Evolutionary conservation across 202 grass and related monocot genomes (phyloP), one percentile per base, ranked within the genome.

Genomic region (Cymbopogon flexuosus): DNA sequence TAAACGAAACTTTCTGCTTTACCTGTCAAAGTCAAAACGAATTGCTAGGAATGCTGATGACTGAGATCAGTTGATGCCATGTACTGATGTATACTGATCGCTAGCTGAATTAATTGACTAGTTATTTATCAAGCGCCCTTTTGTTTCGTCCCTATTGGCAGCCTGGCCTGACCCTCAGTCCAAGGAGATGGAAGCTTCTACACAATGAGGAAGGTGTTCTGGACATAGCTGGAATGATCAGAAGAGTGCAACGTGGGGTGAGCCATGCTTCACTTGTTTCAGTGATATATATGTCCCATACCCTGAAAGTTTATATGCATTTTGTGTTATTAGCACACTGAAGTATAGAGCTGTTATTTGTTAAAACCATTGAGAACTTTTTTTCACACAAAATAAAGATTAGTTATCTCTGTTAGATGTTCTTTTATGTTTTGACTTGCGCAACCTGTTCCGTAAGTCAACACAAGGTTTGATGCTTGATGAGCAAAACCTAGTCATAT

Each of bases 211-310:
- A 94, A 71, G 94, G 94, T 34, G 67, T 63, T 56, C 69, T 97
- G 24, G 91, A 97, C 36, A 87, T 89, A 73, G 84, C 89, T 59
- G 83, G 85, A 36, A 87, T 94, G 54, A 77, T 97, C 84, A 89
- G 65, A 81, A 83, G 90, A 75, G 91, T 97, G 62, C 94, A 97
- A 62, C 88, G 62, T 19, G 94, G 94, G 91, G 91, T 97, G 27
- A 85, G 81, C 22, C 54, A 72, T 59, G 19, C 2, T 79, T 79
- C 57, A 0, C 35, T 2, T 45, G 19, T 43, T 35, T 69, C 3
- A 69, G 7, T 41, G 2, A n/a, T n/a, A 11, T 30, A 74, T 57
- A 16, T 30, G n/a, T 68, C 40, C 33, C 46, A 49, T 23, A 15
- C 31, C 39, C 27, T 29, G 49, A 47, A 37, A 77, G 22, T 51